Base-by-base conservation (phyloP, 2,329 filamentous ascomycete genomes). In the Colletotrichum sp. region DNA sequence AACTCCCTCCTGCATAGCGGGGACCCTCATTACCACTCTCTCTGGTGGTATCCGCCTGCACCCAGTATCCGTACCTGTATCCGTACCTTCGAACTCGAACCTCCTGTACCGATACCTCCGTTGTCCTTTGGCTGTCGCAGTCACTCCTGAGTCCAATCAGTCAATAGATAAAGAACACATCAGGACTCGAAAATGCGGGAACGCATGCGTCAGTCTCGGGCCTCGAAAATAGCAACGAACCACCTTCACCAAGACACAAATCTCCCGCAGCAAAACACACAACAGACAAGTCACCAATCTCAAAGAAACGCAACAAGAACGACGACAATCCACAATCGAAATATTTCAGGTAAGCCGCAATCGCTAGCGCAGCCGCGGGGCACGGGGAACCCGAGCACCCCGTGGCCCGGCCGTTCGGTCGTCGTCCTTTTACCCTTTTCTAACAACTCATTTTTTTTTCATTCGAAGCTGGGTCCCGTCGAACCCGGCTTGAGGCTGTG, bases 331-430 rank as follows among this genome's bases (percentile, higher is more conserved):
- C 55, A 28, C 26, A n/a, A 4, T 61, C 34, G 32, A 21, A 32
- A 61, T 34, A 61, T 21, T 8, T 36, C 66, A 60, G 52, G 24
- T 30, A 48, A 61, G 55, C 24, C 55, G 24, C 55, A 24, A 21
- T 62, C 56, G 18, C 34, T 62, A 43, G 55, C 55, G 52, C 70
- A 71, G 72, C 30, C 55, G 69, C 62, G 69, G 69, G 62, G 55
- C n/a, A 60, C 73, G 73, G 70, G 56, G 34, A 68, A n/a, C 70
- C 69, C 70, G 70, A 73, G 32, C 43, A 24, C 34, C 43, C 73
- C 70, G 73, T 58, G 32, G 34, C 69, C 69, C 72, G 68, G 67
- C 36, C 56, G 36, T 48, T 62, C 67, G 56, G 62, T 71, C 60
- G 48, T 36, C 61, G 73, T 72, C 56, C 28, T 61, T 32, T 70